Percentiles rank a stretch among this genome's conserved stretches.
Conservation (phyloP, 2,329 filamentous ascomycete species). For the Beauveria sp. region DNA sequence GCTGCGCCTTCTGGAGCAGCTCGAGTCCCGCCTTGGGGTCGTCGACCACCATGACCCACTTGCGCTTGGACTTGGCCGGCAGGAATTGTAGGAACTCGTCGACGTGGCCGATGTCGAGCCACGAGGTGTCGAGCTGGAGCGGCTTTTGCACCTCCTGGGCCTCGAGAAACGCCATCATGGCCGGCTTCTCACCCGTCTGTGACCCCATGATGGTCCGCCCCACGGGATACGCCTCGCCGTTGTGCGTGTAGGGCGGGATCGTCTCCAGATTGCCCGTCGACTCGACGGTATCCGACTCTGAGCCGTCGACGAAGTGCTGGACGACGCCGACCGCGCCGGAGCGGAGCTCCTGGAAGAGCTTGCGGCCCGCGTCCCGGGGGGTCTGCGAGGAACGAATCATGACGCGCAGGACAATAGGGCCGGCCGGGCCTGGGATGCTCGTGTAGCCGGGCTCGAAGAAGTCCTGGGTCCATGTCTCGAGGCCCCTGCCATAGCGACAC, state of each 20-base stretch:
- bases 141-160: constrained; percentile 28
- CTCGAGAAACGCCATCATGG: constrained; percentile 20
- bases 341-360: background rate
- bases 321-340: background rate
- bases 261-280: background rate
- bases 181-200: constrained; percentile 7
- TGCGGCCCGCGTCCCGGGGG: background rate
- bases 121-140: constrained; percentile 22
- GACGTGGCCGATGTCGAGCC: constrained; percentile 21
- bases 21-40: constrained; percentile 17
- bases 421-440: background rate
- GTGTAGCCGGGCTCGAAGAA: constrained; percentile 1
- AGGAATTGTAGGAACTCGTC: constrained; percentile 24
- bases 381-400: background rate
- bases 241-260: background rate
- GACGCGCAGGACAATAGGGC: background rate
- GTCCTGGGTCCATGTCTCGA: background rate
- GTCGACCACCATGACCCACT: constrained; percentile 18
- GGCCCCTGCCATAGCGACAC: no score
- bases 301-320: background rate
- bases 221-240: background rate
- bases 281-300: background rate
- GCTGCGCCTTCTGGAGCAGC: constrained; percentile 13
- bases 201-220: background rate
- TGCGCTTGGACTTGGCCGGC: constrained; percentile 17